Conservation (phyloP, 164 flowering plant species). For the Saururus chinensis region DNA sequence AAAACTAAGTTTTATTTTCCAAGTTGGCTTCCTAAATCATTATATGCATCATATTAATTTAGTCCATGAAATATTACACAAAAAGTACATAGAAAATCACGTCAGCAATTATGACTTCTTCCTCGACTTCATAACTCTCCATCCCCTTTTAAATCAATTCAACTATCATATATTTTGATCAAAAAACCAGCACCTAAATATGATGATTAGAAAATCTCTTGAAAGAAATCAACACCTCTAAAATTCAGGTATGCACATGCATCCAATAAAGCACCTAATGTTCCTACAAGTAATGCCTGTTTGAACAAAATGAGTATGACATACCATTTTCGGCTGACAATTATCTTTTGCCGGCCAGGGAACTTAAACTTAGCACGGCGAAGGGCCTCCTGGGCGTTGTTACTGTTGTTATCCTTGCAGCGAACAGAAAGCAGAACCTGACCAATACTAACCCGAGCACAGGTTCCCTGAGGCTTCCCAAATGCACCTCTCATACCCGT, state of each 20-base stretch:
- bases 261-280: too few species aligned
- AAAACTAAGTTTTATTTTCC: too few species aligned
- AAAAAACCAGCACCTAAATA: background rate
- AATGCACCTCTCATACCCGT: slow-evolving; percentile 70
- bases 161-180: background rate
- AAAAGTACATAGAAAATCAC: background rate
- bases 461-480: slow-evolving; percentile 52
- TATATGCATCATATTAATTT: too few species aligned
- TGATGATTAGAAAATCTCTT: too few species aligned
- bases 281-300: too few species aligned
- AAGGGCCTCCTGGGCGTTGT: slow-evolving; percentile 55
- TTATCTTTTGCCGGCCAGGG: slow-evolving; percentile 62
- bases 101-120: background rate
- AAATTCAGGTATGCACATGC: too few species aligned
- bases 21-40: too few species aligned
- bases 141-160: background rate
- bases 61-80: background rate
- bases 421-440: slow-evolving; percentile 58
- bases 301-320: background rate
- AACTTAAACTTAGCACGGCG: slow-evolving; percentile 60
- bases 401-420: slow-evolving; percentile 46
- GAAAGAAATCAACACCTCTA: too few species aligned
- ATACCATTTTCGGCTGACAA: slow-evolving; percentile 55
- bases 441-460: slow-evolving; percentile 54
- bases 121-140: background rate